Evolutionary conservation across 2,329 filamentous ascomycete genomes (phyloP).

Genomic region (Aspergillus sp.): DNA sequence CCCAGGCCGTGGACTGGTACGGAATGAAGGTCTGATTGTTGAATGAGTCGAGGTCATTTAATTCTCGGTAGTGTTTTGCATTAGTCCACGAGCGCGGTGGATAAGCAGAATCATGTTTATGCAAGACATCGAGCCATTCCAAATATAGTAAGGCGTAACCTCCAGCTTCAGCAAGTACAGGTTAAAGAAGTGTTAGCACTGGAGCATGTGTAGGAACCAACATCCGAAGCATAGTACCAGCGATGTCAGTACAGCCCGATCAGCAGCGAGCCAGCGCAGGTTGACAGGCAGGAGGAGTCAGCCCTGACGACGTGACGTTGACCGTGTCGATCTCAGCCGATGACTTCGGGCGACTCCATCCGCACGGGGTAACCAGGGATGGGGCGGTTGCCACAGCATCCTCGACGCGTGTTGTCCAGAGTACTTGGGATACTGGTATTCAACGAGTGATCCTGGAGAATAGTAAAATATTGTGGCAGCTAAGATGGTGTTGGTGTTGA

Average conservation of each 20-base stretch:
- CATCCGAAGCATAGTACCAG: too few species aligned
- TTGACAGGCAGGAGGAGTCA: not conserved
- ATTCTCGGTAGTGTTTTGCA: not conserved
- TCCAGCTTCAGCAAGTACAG: too few species aligned
- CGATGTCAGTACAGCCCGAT: too few species aligned
- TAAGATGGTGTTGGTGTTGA: too few species aligned
- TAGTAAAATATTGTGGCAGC: too few species aligned
- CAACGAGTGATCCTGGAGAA: too few species aligned
- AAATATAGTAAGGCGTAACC: not conserved
- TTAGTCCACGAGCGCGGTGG: not conserved
- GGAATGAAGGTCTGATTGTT: slow-evolving; percentile 13
- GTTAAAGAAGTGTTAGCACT: too few species aligned
- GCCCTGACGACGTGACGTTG: slow-evolving; percentile 8
- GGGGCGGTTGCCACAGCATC: not conserved
- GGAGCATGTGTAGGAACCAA: too few species aligned
- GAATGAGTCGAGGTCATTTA: not conserved
- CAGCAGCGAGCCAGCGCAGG: too few species aligned
- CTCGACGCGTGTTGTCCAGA: too few species aligned
- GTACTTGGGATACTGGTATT: too few species aligned
- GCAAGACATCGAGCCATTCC: not conserved
- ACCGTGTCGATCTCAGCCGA: slow-evolving; percentile 3
- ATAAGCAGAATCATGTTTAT: not conserved
- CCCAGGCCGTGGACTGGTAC: slow-evolving; percentile 7
- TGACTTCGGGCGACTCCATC: not conserved
- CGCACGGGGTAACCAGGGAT: not conserved